Evolutionary conservation across 768 basidiomycete genomes (phyloP).

Genomic region (Jaapia argillacea): DNA sequence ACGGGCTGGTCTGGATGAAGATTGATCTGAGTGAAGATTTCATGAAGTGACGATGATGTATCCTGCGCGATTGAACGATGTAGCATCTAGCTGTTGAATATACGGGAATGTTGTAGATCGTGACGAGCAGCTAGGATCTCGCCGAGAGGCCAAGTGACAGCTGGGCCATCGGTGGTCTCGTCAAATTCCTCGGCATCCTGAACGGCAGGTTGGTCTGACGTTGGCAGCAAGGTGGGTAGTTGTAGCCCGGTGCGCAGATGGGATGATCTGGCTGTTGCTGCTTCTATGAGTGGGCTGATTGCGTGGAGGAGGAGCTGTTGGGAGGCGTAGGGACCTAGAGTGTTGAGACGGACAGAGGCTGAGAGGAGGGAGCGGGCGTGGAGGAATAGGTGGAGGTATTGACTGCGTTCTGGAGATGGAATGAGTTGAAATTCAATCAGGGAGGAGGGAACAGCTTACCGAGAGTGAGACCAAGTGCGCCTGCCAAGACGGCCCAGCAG

Average conservation of each 20-base stretch:
- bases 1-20: no score
- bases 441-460: constrained; percentile 33
- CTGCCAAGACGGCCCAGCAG: constrained; percentile 85
- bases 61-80: no score
- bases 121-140: constrained; percentile 87
- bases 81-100: constrained; percentile 88
- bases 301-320: constrained; percentile 79
- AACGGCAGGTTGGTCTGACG: not conserved
- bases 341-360: constrained; percentile 86
- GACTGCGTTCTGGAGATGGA: constrained; percentile 52
- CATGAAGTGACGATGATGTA: no score
- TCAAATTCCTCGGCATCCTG: constrained; percentile 8
- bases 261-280: constrained; percentile 34
- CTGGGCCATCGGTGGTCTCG: constrained; percentile 42
- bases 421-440: not conserved
- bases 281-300: constrained; percentile 55
- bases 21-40: no score
- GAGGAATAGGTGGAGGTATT: constrained; percentile 87
- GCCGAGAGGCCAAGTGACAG: constrained; percentile 92
- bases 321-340: constrained; percentile 85
- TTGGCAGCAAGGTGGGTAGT: not conserved
- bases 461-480: constrained; percentile 59
- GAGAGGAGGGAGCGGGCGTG: constrained; percentile 86
- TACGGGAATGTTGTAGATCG: constrained; percentile 90
- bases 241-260: constrained; percentile 39